Evolutionary conservation across 768 basidiomycete species (phyloP), one percentile per base, ranked within the genome.

Genomic region (Candolleomyces aberdarensis): DNA sequence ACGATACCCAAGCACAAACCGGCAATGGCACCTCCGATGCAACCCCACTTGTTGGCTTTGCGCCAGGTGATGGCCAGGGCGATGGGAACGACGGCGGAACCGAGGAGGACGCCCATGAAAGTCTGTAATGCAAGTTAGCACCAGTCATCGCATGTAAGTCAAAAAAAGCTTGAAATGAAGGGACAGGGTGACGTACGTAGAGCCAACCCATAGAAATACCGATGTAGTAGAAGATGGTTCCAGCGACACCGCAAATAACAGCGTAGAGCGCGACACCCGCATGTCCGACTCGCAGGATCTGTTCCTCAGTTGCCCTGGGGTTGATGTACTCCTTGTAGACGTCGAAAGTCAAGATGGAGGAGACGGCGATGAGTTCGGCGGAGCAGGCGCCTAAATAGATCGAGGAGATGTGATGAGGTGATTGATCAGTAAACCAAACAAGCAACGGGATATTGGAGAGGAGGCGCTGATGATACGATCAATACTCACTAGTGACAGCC

Each of bases 131-230:
- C 29, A 58, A 43, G 31, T 14, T 31, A 5, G 51, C 53, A 7
- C 32, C n/a, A 11, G 13, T 44, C 9, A 53, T 26, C 26, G 26
- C 26, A 26, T 3, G 53, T 57, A 41, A 10, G 50, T 29, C 15
- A n/a, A 3, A n/a, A 5, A 46, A 29, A n/a, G 4, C 43, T 14
- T 14, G 43, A 40, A 15, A 29, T 19, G n/a, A 40, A 31, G 31
- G 29, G 48, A 3, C 26, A 26, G 26, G 26, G 26, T n/a, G 41
- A 80, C 88, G 54, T 64, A 92, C 89, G 65, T 95, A 95, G 58
- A 96, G 86, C 92, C 93, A 96, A 20, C 94, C 94, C 89, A 96
- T 89, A 26, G 89, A 92, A 29, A 96, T 87, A 7, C 94, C 94
- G 64, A 95, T 93, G 71, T 90, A 94, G 74, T 78, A 92, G 79